phyloP scores from a whole-genome alignment of 768 basidiomycete genomes.

The Calocybe gangraenosa region DNA sequence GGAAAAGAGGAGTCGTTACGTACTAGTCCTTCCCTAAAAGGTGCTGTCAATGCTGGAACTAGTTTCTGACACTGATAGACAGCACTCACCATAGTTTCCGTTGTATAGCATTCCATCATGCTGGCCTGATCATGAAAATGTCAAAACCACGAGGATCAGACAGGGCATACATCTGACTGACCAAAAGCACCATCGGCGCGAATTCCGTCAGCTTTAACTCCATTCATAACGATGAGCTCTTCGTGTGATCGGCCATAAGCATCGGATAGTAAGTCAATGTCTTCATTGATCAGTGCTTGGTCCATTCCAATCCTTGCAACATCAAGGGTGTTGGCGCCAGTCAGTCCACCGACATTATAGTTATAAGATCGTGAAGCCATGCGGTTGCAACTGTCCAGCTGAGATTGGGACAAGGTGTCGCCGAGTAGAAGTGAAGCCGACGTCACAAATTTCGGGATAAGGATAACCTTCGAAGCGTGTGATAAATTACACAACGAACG shows the following conservation, averaged over 20 bases:
- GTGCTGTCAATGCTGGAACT: not conserved
- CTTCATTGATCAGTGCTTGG: constrained; percentile 34
- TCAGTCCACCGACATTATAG: constrained; percentile 36
- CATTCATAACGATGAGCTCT: constrained; percentile 50
- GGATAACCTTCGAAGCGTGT: constrained; percentile 34
- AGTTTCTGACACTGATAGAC: constrained; percentile 19
- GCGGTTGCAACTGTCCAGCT: constrained; percentile 30
- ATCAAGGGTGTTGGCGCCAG: constrained; percentile 55
- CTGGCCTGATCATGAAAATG: constrained; percentile 36
- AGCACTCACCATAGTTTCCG: constrained; percentile 58
- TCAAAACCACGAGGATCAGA: not conserved
- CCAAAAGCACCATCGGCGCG: constrained; percentile 49
- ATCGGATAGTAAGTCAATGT: constrained; percentile 42
- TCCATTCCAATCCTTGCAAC: constrained; percentile 64
- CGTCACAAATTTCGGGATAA: constrained; percentile 45
- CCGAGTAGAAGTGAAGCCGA: constrained; percentile 44
- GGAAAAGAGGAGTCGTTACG: constrained; percentile 8
- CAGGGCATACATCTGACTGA: constrained; percentile 20
- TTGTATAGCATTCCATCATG: constrained; percentile 66
- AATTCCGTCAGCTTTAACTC: constrained; percentile 57
- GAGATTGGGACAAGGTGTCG: constrained; percentile 28
- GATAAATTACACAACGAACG: not conserved
- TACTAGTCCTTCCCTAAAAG: constrained; percentile 41
- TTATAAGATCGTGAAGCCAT: constrained; percentile 43
- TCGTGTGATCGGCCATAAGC: constrained; percentile 50